phyloP scores from a whole-genome alignment of 768 basidiomycete genomes.

The Chalciporus pseudorubinellus region DNA sequence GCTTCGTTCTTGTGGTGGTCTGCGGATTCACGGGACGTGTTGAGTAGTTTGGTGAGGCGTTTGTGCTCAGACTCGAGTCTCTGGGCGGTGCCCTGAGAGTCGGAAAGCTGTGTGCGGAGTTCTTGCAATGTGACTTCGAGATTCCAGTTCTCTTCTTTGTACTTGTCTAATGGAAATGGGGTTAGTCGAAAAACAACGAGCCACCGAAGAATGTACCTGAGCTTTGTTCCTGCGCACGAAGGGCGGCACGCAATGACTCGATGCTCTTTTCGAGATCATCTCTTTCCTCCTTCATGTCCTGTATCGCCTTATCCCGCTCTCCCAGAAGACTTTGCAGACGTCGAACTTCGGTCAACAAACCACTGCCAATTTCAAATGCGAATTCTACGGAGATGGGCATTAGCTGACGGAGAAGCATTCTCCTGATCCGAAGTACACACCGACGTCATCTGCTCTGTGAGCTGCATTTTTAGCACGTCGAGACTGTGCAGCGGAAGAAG shows the following conservation, averaged over 20 bases:
- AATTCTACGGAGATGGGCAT: conserved; percentile 62
- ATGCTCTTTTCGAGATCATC: conserved; percentile 81
- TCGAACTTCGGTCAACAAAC: conserved; percentile 86
- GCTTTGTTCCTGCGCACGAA: conserved; percentile 79
- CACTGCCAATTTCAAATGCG: conserved; percentile 96
- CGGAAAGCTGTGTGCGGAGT: conserved; percentile 64
- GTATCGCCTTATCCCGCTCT: conserved; percentile 90
- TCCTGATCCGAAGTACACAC: conserved; percentile 42
- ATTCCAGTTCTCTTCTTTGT: conserved; percentile 99
- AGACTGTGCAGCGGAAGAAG: conserved; percentile 80
- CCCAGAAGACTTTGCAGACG: conserved; percentile 86
- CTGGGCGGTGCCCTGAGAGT: conserved; percentile 60
- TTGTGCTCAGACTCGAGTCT: conserved; percentile 83
- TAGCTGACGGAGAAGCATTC: conserved; percentile 8
- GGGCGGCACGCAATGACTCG: conserved; percentile 68
- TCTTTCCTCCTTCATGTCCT: conserved; percentile 89
- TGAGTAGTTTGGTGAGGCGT: conserved; percentile 72
- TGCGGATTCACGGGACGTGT: conserved; percentile 65
- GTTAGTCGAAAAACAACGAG: background rate
- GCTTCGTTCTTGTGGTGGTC: conserved; percentile 88
- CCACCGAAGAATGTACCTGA: conserved; percentile 51
- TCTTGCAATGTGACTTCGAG: conserved; percentile 93
- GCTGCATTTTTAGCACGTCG: conserved; percentile 89
- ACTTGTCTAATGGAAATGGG: conserved; percentile 61
- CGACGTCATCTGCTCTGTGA: conserved; percentile 86